Conservation (phyloP, 345 rosid species). For the Eucalyptus shirleyi region DNA sequence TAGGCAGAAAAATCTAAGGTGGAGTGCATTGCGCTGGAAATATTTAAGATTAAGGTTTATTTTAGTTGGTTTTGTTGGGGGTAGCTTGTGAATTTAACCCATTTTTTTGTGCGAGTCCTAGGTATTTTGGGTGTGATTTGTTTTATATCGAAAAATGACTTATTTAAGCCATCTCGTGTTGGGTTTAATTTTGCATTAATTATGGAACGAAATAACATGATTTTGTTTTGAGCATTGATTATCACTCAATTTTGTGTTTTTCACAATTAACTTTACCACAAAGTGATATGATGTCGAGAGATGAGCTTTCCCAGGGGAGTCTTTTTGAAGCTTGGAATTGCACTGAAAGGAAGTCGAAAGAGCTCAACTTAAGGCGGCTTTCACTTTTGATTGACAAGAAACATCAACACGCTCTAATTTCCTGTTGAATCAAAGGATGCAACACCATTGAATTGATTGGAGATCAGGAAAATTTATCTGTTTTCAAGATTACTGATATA, state of each 20-base stretch:
- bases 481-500: neutral
- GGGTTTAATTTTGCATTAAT: neutral
- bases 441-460: neutral
- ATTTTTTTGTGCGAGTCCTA: neutral
- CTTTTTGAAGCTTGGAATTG: neutral
- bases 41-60: neutral
- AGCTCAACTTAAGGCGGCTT: neutral
- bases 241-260: neutral
- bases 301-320: fast-evolving
- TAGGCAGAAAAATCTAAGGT: neutral
- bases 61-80: neutral
- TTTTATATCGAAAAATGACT: neutral
- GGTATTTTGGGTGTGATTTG: neutral
- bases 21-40: neutral
- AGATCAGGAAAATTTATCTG: neutral
- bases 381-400: neutral
- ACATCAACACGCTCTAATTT: neutral
- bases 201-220: neutral
- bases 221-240: neutral
- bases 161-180: neutral
- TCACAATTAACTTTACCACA: neutral
- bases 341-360: neutral
- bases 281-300: neutral
- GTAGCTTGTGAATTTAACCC: neutral
- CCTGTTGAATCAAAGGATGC: neutral